Evolutionary conservation across 1,139 yeast genomes (phyloP).

Genomic region (Ashbya aceris): DNA sequence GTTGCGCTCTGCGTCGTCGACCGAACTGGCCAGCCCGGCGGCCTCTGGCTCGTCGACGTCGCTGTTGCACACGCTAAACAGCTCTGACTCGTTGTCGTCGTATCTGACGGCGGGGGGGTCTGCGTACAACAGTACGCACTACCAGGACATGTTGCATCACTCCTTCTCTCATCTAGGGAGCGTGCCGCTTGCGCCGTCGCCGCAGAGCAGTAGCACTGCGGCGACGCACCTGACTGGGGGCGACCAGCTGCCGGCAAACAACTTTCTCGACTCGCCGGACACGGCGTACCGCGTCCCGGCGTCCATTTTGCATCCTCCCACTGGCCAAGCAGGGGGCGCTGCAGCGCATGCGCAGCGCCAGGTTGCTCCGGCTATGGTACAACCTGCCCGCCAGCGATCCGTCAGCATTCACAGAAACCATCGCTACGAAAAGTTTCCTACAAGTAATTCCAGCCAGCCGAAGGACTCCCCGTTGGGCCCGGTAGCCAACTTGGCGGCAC

Average conservation of each 20-base stretch:
- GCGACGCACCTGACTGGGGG: too few relatives aligned
- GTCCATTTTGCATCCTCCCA: too few relatives aligned
- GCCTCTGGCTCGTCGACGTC: slow-evolving; percentile 2
- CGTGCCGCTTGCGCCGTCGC: background rate
- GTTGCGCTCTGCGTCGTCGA: slow-evolving; percentile 3
- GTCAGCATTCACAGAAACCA: slow-evolving; percentile 24
- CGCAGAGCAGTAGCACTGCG: background rate
- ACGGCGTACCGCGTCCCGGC: background rate
- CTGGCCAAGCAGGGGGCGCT: too few relatives aligned
- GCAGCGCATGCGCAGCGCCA: too few relatives aligned
- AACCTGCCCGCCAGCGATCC: slow-evolving; percentile 15
- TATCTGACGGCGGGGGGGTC: background rate
- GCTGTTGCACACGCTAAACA: slow-evolving; percentile 3
- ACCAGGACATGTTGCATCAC: slow-evolving; percentile 8
- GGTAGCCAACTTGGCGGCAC: background rate
- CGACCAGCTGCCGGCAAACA: too few relatives aligned
- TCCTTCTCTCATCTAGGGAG: slow-evolving; percentile 1
- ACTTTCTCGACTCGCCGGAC: background rate
- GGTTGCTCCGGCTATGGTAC: too few relatives aligned
- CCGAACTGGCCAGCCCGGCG: slow-evolving; percentile 3
- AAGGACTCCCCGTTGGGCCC: background rate
- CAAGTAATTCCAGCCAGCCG: background rate
- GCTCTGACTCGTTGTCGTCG: slow-evolving; percentile 7
- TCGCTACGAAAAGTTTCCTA: slow-evolving; percentile 10
- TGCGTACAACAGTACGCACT: slow-evolving; percentile 4